Conservation (phyloP, 78 protist species). For the Polysphondylium violaceum region DNA sequence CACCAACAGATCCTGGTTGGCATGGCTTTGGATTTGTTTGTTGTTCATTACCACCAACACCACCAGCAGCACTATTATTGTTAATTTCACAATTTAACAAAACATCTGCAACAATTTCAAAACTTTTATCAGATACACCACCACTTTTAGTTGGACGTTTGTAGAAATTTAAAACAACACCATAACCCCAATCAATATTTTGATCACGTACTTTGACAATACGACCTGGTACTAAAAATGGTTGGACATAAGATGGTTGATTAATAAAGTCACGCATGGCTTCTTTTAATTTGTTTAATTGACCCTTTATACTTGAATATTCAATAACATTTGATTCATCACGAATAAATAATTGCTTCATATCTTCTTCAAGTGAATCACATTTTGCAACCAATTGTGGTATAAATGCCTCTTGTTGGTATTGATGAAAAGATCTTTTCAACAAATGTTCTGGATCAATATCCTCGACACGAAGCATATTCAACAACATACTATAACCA, state of each 20-base stretch:
- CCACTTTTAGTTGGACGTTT: slow-evolving; percentile 12
- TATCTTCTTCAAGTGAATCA: slow-evolving; percentile 52
- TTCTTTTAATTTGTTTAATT: slow-evolving; percentile 32
- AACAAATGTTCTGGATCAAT: slow-evolving; percentile 89
- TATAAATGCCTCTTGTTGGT: slow-evolving; percentile 82
- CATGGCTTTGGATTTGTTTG: slow-evolving; percentile 78
- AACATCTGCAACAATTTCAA: slow-evolving; percentile 77
- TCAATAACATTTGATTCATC: slow-evolving; percentile 48
- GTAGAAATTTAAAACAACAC: slow-evolving; percentile 87
- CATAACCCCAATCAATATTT: slow-evolving; percentile 91
- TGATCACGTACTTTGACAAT: slow-evolving; percentile 81
- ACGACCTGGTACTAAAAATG: slow-evolving; percentile 93
- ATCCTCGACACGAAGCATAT: slow-evolving; percentile 94
- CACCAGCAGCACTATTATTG: background rate
- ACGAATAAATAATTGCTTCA: slow-evolving; percentile 13
- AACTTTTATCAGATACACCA: slow-evolving; percentile 69
- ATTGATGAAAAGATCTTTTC: slow-evolving; percentile 91
- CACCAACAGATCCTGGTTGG: slow-evolving; percentile 20
- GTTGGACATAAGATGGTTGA: slow-evolving; percentile 82
- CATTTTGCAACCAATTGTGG: slow-evolving; percentile 80
- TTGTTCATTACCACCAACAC: no score
- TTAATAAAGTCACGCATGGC: slow-evolving; percentile 69
- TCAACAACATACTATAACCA: slow-evolving; percentile 95
- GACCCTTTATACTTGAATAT: slow-evolving; percentile 34
- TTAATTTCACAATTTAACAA: slow-evolving; percentile 32